Conservation (phyloP, 371 early-diverging fungal species). For the Syncephalis fuscata region DNA sequence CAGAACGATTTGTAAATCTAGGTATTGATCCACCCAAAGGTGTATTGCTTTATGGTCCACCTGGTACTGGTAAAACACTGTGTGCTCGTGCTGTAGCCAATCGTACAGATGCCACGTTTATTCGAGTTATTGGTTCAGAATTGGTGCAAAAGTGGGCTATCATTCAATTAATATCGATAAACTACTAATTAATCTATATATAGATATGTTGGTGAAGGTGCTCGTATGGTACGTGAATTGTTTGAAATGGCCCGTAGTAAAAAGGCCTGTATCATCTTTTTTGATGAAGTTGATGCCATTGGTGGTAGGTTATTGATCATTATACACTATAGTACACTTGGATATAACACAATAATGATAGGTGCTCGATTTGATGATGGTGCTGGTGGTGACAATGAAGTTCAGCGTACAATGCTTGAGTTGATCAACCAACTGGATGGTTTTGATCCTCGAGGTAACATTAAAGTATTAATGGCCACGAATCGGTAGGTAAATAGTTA, state of each 20-base stretch:
- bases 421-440: constrained; percentile 99
- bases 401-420: constrained; percentile 99
- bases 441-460: constrained; percentile 99
- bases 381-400: constrained; percentile 98
- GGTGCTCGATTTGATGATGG: constrained; percentile 93
- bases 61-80: constrained; percentile 99
- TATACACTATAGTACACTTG: neutral
- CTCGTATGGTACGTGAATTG: constrained; percentile 98
- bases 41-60: constrained; percentile 98
- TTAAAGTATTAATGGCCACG: constrained; percentile 99
- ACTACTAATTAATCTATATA: neutral
- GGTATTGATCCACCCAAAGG: constrained; percentile 98
- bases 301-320: constrained; percentile 48
- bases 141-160: constrained; percentile 90
- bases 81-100: constrained; percentile 99
- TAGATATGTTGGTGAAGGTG: constrained; percentile 97
- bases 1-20: constrained; percentile 84
- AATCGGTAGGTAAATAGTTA: constrained; percentile 32
- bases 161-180: neutral
- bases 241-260: constrained; percentile 99
- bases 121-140: constrained; percentile 99
- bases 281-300: constrained; percentile 99
- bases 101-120: constrained; percentile 98
- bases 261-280: constrained; percentile 99
- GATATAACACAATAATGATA: constrained; percentile 11